Conservation (phyloP, 2,329 filamentous ascomycete species). For the Exserohilum turcica region DNA sequence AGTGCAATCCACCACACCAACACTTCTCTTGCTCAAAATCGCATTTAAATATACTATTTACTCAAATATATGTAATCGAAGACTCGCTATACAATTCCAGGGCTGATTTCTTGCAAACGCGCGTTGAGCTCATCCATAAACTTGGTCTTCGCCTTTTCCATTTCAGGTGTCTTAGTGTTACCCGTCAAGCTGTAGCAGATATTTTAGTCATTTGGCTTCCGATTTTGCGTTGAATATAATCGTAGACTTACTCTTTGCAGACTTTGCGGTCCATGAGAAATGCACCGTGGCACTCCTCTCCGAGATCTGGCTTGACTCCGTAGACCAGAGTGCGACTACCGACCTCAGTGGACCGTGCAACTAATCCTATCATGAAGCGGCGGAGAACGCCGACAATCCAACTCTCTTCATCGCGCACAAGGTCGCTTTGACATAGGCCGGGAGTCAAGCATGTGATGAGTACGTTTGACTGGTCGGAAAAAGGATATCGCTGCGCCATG, state of each 20-base stretch:
- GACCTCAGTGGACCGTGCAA: conserved; percentile 29
- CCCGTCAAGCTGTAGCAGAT: not conserved
- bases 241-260: conserved; percentile 10
- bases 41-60: too few relatives aligned
- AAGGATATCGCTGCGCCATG: conserved; percentile 23
- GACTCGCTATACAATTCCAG: not conserved
- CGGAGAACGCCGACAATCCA: conserved; percentile 6
- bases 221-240: not conserved
- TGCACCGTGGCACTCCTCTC: conserved; percentile 24
- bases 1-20: too few relatives aligned
- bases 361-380: conserved; percentile 4
- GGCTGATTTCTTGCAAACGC: not conserved
- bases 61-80: not conserved
- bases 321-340: conserved; percentile 29
- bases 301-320: conserved; percentile 18
- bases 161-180: not conserved
- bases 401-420: conserved; percentile 29
- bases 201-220: not conserved
- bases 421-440: conserved; percentile 33
- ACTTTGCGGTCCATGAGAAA: conserved; percentile 29
- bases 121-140: not conserved
- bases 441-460: conserved; percentile 36
- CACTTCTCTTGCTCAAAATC: not conserved
- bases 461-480: conserved; percentile 29
- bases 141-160: not conserved